Evolutionary conservation across 805 yeast genomes (phyloP).

Genomic region (Candida parachauliodes): DNA sequence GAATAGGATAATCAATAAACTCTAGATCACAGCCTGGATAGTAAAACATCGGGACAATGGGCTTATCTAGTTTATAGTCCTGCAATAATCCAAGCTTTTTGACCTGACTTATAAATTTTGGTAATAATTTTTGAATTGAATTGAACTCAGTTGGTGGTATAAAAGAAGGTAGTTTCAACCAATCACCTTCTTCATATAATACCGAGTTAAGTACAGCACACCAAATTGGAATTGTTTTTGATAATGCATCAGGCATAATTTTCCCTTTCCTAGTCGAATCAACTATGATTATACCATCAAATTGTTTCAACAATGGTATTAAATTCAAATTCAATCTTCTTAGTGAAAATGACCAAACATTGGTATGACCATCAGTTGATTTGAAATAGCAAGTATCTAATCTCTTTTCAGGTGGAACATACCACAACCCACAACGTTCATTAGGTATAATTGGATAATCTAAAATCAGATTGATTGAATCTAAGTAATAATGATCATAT

Average conservation of each 20-base stretch:
- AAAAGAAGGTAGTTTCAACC: slow-evolving; percentile 12
- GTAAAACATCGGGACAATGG: slow-evolving; percentile 67
- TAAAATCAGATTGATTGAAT: slow-evolving; percentile 14
- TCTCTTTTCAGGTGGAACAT: slow-evolving; percentile 46
- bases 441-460: slow-evolving; percentile 58
- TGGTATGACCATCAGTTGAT: slow-evolving; percentile 87
- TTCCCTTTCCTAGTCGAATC: slow-evolving; percentile 89
- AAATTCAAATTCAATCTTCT: slow-evolving; percentile 75
- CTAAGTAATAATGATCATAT: slow-evolving; percentile 55
- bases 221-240: slow-evolving; percentile 91
- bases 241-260: slow-evolving; percentile 78
- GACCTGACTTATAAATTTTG: slow-evolving; percentile 46
- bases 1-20: slow-evolving; percentile 1
- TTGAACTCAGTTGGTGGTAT: slow-evolving; percentile 56
- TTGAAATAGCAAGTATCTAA: slow-evolving; percentile 67
- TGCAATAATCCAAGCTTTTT: slow-evolving; percentile 34
- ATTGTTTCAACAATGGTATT: slow-evolving; percentile 40
- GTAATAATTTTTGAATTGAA: slow-evolving; percentile 47
- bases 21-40: slow-evolving; percentile 45
- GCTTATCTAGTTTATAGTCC: slow-evolving; percentile 22
- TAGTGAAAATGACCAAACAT: slow-evolving; percentile 74
- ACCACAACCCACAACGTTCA: slow-evolving; percentile 88
- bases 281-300: slow-evolving; percentile 56
- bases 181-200: slow-evolving; percentile 33
- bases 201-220: slow-evolving; percentile 70